Percentiles rank a stretch among this genome's conserved stretches.
Conservation (phyloP, 176 grass and related monocot species). For the Puya raimondii region DNA sequence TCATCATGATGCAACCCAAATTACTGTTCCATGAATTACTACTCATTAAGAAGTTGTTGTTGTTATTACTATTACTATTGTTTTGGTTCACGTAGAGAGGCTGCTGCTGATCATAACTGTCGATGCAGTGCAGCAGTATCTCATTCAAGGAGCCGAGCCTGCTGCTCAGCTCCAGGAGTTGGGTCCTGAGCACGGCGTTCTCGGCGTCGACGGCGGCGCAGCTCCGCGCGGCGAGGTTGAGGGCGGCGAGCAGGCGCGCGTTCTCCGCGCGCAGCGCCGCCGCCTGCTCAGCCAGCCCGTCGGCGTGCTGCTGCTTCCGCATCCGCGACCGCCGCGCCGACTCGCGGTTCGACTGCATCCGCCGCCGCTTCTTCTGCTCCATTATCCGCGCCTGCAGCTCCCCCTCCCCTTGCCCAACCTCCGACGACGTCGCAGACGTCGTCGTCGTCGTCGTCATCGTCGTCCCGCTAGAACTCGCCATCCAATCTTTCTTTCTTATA, state of each 20-base stretch:
- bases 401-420: background rate
- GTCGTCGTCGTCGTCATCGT: too few species aligned
- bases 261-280: slow-evolving; percentile 37
- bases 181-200: slow-evolving; percentile 62
- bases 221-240: slow-evolving; percentile 32
- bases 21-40: too few species aligned
- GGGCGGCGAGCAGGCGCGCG: slow-evolving; percentile 18
- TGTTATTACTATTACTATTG: too few species aligned
- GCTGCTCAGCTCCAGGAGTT: slow-evolving; percentile 52
- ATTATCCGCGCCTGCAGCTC: slow-evolving; percentile 26
- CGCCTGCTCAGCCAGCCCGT: slow-evolving; percentile 51
- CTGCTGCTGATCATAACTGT: background rate
- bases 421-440: too few species aligned
- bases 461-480: too few species aligned
- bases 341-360: slow-evolving; percentile 84
- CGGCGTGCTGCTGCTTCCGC: slow-evolving; percentile 64
- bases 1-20: too few species aligned
- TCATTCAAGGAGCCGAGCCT: slow-evolving; percentile 43
- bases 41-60: too few species aligned
- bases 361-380: slow-evolving; percentile 49
- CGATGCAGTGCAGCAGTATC: slow-evolving; percentile 46
- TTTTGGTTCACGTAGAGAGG: too few species aligned
- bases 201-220: slow-evolving; percentile 41
- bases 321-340: slow-evolving; percentile 64
- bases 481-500: too few species aligned